Evolutionary conservation across 2,329 filamentous ascomycete species (phyloP), one percentile per base, ranked within the genome.

Genomic region (Meredithiella fracta): DNA sequence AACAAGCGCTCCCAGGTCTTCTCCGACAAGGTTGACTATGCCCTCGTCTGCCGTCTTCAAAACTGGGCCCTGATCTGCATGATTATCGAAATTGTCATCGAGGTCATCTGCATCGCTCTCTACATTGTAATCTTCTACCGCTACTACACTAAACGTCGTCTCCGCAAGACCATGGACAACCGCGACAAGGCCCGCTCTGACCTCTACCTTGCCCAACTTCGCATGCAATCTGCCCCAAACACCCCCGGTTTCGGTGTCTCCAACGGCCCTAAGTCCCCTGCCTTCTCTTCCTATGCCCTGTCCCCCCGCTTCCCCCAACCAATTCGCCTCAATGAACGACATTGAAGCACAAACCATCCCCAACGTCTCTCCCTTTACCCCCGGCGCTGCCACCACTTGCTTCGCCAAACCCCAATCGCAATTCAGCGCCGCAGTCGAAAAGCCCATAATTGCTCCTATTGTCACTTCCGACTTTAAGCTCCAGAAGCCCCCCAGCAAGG

Each of bases 91-190:
- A 77, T 98, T 62, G 86, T 96, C 60, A 78, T 98, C 63, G 92
- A 97, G 67, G 79, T 86, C 62, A 84, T 97, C 65, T 88, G 86
- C 66, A 94, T 98, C 67, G 75, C 82, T 55, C 86, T 98, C 65
- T 98, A 98, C 76, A 88, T 80, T 65, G 78, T 96, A 66, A 82
- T 96, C 67, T 96, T 97, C 75, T 97, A 94, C 77, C 86, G 92
- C 63, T 94, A 94, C 77, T 95, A 90, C 80, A 89, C 86, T 62
- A 98, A 97, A 78, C 85, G 88, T 68, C 85, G 86, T 67, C 86
- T 98, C 60, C 83, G 85, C 70, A 97, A 96, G 77, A 90, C 89
- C 60, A 98, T 98, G 92, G 86, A 94, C 67, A 75, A 86, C 67
- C 88, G 92, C 64, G 92, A 98, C 75, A 85, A 86, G 66, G 92